Evolutionary conservation across 2,329 filamentous ascomycete genomes (phyloP), one percentile per base, ranked within the genome.

Genomic region (Penicillium sp.): DNA sequence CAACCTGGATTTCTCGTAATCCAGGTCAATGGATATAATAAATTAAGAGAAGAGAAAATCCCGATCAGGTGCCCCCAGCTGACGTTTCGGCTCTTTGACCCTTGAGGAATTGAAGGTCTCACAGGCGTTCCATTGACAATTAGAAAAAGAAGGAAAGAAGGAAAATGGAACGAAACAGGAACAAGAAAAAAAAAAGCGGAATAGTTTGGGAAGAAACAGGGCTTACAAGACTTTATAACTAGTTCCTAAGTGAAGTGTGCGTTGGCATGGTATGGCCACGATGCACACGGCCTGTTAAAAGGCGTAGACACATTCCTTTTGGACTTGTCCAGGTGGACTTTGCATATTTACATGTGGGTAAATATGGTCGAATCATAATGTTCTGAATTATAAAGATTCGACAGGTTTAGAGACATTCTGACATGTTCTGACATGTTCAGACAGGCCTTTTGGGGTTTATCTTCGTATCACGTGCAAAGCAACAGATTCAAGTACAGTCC

Each of bases 91-190:
- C 55, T 57, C 55, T 57, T 57, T 54, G 55, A 54, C 55, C 55
- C 55, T 57, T 54, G 43, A 38, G 33, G 37, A 49, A 57, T 56
- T 56, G 54, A 53, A 54, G 55, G 55, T 57, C 55, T 57, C 55
- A 57, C 55, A 57, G 42, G 43, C 35, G 45, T 53, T n/a, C 31
- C 56, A 57, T 53, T 53, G 43, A 56, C 31, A 33, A 38, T 27
- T 46, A 31, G 29, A 45, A 31, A 47, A 48, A 13, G 25, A 31
- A 38, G 29, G n/a, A 45, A 47, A 8, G 9, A 19, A 40, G n/a
- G 12, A 40, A 56, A 12, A 38, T n/a, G 2, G 23, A 35, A 38
- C 13, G 40, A 37, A 35, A 41, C 1, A 17, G 27, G 15, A 31
- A 25, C 2, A 6, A 10, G 5, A 54, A 29, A 12, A 35, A 13